A percentile compares a stretch with the other conserved stretches of the same genome.
These are phyloP conservation scores for Xylariales sp. DNA, from an alignment of 2,329 filamentous ascomycete genomes.

Conservation along the genomic window DNA sequence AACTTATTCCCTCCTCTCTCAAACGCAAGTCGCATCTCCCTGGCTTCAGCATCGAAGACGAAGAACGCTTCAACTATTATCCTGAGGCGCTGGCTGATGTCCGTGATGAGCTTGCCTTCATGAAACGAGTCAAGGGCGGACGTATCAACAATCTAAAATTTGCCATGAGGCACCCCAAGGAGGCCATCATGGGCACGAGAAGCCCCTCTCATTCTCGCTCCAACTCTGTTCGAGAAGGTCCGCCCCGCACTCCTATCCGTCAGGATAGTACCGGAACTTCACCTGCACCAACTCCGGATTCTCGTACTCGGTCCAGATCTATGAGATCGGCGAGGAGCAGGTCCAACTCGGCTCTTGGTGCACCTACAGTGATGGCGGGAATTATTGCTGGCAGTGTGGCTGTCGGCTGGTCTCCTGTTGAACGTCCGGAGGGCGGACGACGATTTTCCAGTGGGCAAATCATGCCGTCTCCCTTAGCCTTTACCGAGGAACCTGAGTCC, in stretches of 20 bases:
- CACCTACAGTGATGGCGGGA: slow-evolving; percentile 77
- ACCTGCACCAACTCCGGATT: slow-evolving; percentile 51
- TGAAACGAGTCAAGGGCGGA: slow-evolving; percentile 76
- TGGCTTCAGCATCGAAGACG: slow-evolving; percentile 58
- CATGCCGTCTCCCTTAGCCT: slow-evolving; percentile 22
- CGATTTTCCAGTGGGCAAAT: slow-evolving; percentile 23
- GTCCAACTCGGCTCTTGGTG: slow-evolving; percentile 67
- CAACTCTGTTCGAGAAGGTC: slow-evolving; percentile 52
- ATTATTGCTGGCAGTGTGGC: slow-evolving; percentile 74
- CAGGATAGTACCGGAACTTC: slow-evolving; percentile 44
- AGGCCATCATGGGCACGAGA: slow-evolving; percentile 60
- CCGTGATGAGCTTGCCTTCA: slow-evolving; percentile 74
- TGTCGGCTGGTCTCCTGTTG: slow-evolving; percentile 71
- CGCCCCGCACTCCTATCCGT: slow-evolving; percentile 56
- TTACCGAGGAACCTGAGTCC: slow-evolving; percentile 32
- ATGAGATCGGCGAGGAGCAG: slow-evolving; percentile 47
- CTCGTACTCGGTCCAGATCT: slow-evolving; percentile 62
- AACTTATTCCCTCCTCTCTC: slow-evolving; percentile 48
- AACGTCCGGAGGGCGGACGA: slow-evolving; percentile 49
- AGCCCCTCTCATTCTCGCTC: slow-evolving; percentile 62
- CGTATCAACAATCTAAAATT: slow-evolving; percentile 79
- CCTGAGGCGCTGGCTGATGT: slow-evolving; percentile 71
- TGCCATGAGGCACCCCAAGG: slow-evolving; percentile 69
- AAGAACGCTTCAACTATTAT: slow-evolving; percentile 62
- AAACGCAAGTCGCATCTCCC: slow-evolving; percentile 45